phyloP scores from a whole-genome alignment of 2,329 filamentous ascomycete genomes.

The Colletotrichum camelliae region DNA sequence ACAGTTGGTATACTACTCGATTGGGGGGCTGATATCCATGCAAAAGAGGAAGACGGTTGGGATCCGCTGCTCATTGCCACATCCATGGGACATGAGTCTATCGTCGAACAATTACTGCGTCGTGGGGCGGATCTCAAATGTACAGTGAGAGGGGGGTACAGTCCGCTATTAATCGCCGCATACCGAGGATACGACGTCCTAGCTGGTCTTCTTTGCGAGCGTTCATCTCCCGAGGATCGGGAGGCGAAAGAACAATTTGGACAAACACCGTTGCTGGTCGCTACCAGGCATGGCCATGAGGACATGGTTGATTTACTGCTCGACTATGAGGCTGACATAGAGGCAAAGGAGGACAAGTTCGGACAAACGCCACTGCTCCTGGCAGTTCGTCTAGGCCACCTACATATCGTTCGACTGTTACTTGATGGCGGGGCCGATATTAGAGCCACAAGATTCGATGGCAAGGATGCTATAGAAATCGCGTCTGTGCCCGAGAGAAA shows the following conservation, averaged over 20 bases:
- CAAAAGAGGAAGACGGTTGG: neutral
- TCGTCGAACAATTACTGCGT: fast-evolving
- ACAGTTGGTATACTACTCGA: fast-evolving
- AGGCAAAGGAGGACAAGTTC: neutral
- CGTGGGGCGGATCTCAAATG: fast-evolving
- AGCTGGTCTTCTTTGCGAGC: no score
- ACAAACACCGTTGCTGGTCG: neutral
- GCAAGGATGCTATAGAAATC: no score
- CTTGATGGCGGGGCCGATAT: no score
- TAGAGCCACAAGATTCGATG: no score
- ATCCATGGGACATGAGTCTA: no score
- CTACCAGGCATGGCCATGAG: fast-evolving
- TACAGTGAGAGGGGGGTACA: fast-evolving
- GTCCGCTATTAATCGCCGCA: fast-evolving
- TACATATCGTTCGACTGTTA: fast-evolving
- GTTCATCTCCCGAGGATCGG: fast-evolving
- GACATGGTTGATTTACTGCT: fast-evolving
- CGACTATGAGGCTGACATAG: fast-evolving
- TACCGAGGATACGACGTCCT: no score
- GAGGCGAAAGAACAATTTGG: neutral
- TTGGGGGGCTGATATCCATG: no score
- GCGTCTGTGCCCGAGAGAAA: no score
- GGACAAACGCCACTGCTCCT: fast-evolving
- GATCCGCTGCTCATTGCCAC: neutral
- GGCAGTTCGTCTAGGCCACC: neutral